Evolutionary conservation across 352 stramenopile species (phyloP).

Genomic region (Elongisporangium senticosum): DNA sequence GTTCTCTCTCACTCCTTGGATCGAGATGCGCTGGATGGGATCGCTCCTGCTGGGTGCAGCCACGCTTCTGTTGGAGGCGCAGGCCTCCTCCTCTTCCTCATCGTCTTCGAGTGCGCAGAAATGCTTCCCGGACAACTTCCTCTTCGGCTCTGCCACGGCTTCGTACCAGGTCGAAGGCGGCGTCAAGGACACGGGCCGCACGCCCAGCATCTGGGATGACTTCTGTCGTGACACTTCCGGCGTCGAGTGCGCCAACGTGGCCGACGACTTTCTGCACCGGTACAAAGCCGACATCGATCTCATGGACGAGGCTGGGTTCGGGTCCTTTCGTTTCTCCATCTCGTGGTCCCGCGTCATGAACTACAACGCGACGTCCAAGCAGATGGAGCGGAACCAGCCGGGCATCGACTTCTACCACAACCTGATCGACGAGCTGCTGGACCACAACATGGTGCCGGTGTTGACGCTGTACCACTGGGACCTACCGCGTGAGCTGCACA

Average conservation of each 20-base stretch:
- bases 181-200: constrained; percentile 62
- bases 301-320: constrained; percentile 87
- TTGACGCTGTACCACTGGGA: constrained; percentile 96
- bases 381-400: constrained; percentile 64
- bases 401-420: constrained; percentile 91
- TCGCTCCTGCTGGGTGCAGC: too few species aligned
- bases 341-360: constrained; percentile 89
- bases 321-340: constrained; percentile 92
- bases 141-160: constrained; percentile 85
- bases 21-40: too few species aligned
- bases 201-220: constrained; percentile 89
- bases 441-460: constrained; percentile 76
- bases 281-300: constrained; percentile 88
- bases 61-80: too few species aligned
- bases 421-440: constrained; percentile 81
- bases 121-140: constrained; percentile 51
- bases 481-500: constrained; percentile 80
- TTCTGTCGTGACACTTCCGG: constrained; percentile 61
- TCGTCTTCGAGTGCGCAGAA: too few species aligned
- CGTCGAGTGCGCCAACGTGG: constrained; percentile 81
- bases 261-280: constrained; percentile 91
- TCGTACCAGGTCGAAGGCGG: constrained; percentile 91
- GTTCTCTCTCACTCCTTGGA: too few species aligned
- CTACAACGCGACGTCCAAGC: constrained; percentile 34
- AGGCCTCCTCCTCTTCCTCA: too few species aligned